Conservation (phyloP, 2,329 filamentous ascomycete genomes). For the Cadophora sp. region DNA sequence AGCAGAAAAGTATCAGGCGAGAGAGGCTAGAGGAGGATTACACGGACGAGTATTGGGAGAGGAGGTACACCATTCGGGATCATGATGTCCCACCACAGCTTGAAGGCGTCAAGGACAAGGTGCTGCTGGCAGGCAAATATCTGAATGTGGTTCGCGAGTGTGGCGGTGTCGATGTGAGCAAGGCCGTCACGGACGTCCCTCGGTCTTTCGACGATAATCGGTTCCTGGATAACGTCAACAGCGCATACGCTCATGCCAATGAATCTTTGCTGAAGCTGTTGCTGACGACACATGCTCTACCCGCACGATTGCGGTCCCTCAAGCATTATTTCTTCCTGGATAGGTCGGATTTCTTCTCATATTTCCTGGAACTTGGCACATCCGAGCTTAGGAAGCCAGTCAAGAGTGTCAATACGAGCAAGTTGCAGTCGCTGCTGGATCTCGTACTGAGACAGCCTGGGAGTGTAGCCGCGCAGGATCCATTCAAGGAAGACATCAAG, state of each 20-base stretch:
- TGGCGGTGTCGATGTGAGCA: slow-evolving; percentile 92
- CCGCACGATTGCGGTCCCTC: slow-evolving; percentile 83
- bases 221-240: slow-evolving; percentile 95
- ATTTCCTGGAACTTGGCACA: slow-evolving; percentile 90
- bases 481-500: slow-evolving; percentile 98
- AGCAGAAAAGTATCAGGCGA: slow-evolving; percentile 92
- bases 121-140: slow-evolving; percentile 94
- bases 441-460: slow-evolving; percentile 95
- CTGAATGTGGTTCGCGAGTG: slow-evolving; percentile 97
- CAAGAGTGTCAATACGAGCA: slow-evolving; percentile 87
- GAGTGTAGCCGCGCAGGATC: slow-evolving; percentile 90
- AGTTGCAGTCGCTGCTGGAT: slow-evolving; percentile 94
- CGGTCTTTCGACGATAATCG: slow-evolving; percentile 88
- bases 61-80: slow-evolving; percentile 92
- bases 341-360: slow-evolving; percentile 96
- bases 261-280: slow-evolving; percentile 89
- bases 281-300: slow-evolving; percentile 89
- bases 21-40: slow-evolving; percentile 95
- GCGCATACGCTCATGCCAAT: slow-evolving; percentile 94
- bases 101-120: slow-evolving; percentile 89
- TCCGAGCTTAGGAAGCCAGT: slow-evolving; percentile 92
- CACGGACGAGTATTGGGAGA: slow-evolving; percentile 99
- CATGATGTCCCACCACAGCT: slow-evolving; percentile 92
- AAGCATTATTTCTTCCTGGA: slow-evolving; percentile 99
- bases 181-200: slow-evolving; percentile 87